Base-by-base conservation (phyloP, 2,329 filamentous ascomycete species). In the Fusarium bactridioides region DNA sequence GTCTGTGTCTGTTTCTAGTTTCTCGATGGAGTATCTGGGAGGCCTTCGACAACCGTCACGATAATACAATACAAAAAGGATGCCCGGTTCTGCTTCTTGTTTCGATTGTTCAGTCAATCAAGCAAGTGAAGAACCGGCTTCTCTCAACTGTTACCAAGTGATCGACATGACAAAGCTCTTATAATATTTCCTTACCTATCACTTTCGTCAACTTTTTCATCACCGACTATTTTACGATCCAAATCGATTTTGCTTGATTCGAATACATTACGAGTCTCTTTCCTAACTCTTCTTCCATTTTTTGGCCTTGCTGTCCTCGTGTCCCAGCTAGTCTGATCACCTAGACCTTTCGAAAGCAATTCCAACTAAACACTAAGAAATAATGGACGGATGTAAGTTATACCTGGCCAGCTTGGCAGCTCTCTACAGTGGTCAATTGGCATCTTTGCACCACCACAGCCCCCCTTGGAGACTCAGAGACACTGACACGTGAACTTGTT, bases 31-130 rank as follows among this genome's bases (percentile, higher is more conserved):
- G 54, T 53, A 35, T 62, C 66, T 66, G 69, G 76, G 76, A 77
- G 76, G 76, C 76, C 75, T 77, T 77, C 75, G 69, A 69, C 64
- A 33, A 63, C 58, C 60, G 69, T 77, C 62, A 70, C 69, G 74
- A 77, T 78, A 77, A 54, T 57, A 50, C 55, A 57, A 57, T 78
- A 78, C 76, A 78, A 77, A 78, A 78, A 76, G 76, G 74, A 74
- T 77, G 70, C 67, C 61, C 55, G 51, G 66, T 51, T 72, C 73
- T 48, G 51, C 54, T 47, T 25, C 51, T 73, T 67, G 66, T 55
- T 64, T 70, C 47, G 57, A 51, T 65, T 73, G 59, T 54, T 43
- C 64, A 73, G 48, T 59, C 70, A 59, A 53, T 51, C 65, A 65
- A 74, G 23, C 66, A 76, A 64, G 19, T 74, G 55, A 74, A 76